Evolutionary conservation across 352 stramenopile species (phyloP).

Genomic region (Thalassiosira livingstoniorum): DNA sequence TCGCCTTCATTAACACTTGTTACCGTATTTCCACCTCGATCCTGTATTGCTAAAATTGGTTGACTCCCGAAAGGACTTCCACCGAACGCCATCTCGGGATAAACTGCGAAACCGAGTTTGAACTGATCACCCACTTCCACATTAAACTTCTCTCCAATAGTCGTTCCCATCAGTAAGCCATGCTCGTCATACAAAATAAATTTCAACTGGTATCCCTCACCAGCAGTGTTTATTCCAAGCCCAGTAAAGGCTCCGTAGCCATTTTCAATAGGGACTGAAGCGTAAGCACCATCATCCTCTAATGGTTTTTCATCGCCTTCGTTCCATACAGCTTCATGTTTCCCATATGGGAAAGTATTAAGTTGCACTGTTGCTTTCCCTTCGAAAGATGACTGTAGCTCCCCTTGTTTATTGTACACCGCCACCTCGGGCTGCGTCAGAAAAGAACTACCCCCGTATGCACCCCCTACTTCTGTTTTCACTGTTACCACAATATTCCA

Average conservation of each 20-base stretch:
- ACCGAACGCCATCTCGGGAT: slow-evolving; percentile 64
- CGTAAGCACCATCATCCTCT: slow-evolving; percentile 18
- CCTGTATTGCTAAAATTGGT: slow-evolving; percentile 60
- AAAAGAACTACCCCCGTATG: slow-evolving; percentile 61
- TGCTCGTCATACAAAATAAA: slow-evolving; percentile 67
- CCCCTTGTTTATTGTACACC: slow-evolving; percentile 57
- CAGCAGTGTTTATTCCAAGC: slow-evolving; percentile 59
- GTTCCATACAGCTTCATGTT: slow-evolving; percentile 37
- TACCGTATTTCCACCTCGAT: slow-evolving; percentile 69
- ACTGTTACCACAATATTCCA: slow-evolving; percentile 63
- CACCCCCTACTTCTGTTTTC: slow-evolving; percentile 47
- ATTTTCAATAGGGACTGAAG: slow-evolving; percentile 44
- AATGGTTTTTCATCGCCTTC: slow-evolving; percentile 18
- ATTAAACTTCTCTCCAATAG: slow-evolving; percentile 50
- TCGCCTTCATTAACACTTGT: slow-evolving; percentile 54
- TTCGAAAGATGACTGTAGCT: slow-evolving; percentile 53
- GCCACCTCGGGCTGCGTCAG: slow-evolving; percentile 49
- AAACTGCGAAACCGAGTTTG: slow-evolving; percentile 53
- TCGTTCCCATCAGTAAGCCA: slow-evolving; percentile 48
- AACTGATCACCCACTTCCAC: slow-evolving; percentile 57
- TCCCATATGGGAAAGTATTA: slow-evolving; percentile 26
- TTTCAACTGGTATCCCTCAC: slow-evolving; percentile 57
- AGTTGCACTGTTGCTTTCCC: slow-evolving; percentile 57
- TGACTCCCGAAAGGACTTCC: slow-evolving; percentile 58
- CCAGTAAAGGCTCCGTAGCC: slow-evolving; percentile 50